Evolutionary conservation across 192 early-diverging fungal species (phyloP).

Genomic region (Rhizophagus clarus): DNA sequence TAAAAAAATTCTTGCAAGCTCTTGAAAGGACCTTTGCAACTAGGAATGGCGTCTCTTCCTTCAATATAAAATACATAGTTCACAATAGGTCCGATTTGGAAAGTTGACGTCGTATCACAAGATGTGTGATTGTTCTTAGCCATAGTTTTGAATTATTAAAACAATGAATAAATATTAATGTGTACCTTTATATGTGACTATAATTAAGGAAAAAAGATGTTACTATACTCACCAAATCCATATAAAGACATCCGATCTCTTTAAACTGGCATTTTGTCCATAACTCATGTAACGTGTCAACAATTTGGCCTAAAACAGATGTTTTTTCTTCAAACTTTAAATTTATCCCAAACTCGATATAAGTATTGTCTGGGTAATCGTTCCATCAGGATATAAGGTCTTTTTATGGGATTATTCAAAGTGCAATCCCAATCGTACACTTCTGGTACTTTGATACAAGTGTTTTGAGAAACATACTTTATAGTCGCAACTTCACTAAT

Average conservation of each 20-base stretch:
- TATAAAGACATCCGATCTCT: conserved; percentile 11
- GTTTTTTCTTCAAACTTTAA: conserved; percentile 6
- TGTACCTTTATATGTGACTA: too few relatives aligned
- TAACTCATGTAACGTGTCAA: conserved; percentile 7
- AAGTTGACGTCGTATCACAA: too few relatives aligned
- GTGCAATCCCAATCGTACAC: conserved; percentile 20
- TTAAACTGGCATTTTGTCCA: neutral
- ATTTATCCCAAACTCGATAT: neutral
- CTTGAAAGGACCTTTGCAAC: too few relatives aligned
- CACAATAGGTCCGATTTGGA: too few relatives aligned
- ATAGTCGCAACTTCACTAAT: conserved; percentile 3
- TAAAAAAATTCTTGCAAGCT: too few relatives aligned
- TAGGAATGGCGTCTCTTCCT: too few relatives aligned
- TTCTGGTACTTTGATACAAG: conserved; percentile 2
- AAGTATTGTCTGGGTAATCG: neutral
- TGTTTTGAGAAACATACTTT: conserved; percentile 13
- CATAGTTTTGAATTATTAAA: too few relatives aligned
- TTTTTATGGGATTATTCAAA: neutral
- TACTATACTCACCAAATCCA: neutral
- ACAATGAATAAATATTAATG: too few relatives aligned
- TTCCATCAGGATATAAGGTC: conserved; percentile 13
- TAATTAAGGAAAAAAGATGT: too few relatives aligned
- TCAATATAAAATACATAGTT: too few relatives aligned
- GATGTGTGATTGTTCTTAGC: too few relatives aligned
- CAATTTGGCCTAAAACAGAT: conserved; percentile 8